phyloP scores from a whole-genome alignment of 2,329 filamentous ascomycete species.

The Fusarium dlaminii region DNA sequence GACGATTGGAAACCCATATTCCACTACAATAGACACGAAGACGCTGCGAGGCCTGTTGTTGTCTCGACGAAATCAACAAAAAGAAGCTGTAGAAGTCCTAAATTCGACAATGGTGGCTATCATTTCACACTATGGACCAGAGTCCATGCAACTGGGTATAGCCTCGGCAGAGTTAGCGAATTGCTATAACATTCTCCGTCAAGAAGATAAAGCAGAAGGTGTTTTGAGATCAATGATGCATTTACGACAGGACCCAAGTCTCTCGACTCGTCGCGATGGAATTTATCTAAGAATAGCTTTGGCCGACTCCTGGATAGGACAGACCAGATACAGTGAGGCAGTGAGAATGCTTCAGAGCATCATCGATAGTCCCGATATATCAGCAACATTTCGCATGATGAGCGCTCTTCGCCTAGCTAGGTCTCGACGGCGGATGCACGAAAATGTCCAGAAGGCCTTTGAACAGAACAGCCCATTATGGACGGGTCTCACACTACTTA shows the following conservation, averaged over 20 bases:
- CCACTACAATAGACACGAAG: not conserved
- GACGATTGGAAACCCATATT: not conserved
- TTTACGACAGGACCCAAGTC: not conserved
- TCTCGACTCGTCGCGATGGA: not conserved
- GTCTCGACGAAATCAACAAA: fast-evolving
- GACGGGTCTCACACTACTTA: not conserved
- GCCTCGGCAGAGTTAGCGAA: no score
- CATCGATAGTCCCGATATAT: not conserved
- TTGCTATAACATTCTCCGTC: not conserved
- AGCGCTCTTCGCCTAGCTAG: not conserved
- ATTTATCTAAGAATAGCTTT: not conserved
- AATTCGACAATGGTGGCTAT: fast-evolving
- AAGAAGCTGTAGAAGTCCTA: not conserved
- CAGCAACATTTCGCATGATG: not conserved
- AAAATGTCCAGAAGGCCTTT: not conserved
- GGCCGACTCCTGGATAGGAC: not conserved
- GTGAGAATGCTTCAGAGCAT: not conserved
- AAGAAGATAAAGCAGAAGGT: not conserved
- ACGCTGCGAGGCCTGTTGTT: not conserved
- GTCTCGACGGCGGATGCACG: not conserved
- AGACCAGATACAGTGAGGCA: fast-evolving
- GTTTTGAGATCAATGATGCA: no score
- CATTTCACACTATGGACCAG: no score
- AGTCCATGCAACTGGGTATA: no score
- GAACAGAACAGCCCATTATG: not conserved